These are phyloP conservation scores for Saitozyma podzolica DNA, from an alignment of 768 basidiomycete genomes.

Conservation along the genomic window DNA sequence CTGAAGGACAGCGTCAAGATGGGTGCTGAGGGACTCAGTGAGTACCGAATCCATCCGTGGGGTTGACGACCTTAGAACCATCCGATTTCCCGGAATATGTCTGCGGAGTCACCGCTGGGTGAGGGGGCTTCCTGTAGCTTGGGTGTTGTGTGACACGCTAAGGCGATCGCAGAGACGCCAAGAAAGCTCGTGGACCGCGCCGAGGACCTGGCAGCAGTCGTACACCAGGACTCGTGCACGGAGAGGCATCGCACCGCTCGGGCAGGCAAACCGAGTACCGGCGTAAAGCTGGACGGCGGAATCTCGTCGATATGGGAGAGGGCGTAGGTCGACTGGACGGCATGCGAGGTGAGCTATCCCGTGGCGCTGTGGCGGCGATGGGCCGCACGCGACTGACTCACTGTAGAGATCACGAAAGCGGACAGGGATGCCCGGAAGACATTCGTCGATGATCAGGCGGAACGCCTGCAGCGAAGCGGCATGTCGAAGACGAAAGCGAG, in stretches of 20 bases:
- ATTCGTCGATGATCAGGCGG: slow-evolving; percentile 22
- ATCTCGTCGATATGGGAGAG: slow-evolving; percentile 40
- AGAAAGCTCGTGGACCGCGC: slow-evolving; percentile 28
- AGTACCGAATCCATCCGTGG: slow-evolving; percentile 3
- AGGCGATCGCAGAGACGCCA: slow-evolving; percentile 26
- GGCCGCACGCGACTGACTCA: not conserved
- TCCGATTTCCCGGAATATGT: slow-evolving; percentile 51
- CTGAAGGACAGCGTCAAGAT: slow-evolving; percentile 37
- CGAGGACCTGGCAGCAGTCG: slow-evolving; percentile 25
- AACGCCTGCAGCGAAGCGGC: slow-evolving; percentile 18
- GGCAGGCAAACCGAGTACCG: slow-evolving; percentile 50
- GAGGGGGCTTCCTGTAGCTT: not conserved
- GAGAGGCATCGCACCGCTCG: slow-evolving; percentile 39
- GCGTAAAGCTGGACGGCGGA: slow-evolving; percentile 41
- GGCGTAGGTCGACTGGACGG: slow-evolving; percentile 34
- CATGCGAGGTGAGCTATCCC: slow-evolving; percentile 25
- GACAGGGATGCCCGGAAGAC: slow-evolving; percentile 32
- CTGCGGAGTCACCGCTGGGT: slow-evolving; percentile 45
- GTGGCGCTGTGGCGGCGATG: not conserved
- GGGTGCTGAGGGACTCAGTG: slow-evolving; percentile 39
- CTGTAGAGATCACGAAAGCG: slow-evolving; percentile 40
- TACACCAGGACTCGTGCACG: slow-evolving; percentile 32
- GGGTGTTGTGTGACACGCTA: not conserved
- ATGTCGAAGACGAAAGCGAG: slow-evolving; percentile 33
- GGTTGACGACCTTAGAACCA: slow-evolving; percentile 15